Conservation (phyloP, 345 rosid genomes). For the Leavenworthia alabamica region DNA sequence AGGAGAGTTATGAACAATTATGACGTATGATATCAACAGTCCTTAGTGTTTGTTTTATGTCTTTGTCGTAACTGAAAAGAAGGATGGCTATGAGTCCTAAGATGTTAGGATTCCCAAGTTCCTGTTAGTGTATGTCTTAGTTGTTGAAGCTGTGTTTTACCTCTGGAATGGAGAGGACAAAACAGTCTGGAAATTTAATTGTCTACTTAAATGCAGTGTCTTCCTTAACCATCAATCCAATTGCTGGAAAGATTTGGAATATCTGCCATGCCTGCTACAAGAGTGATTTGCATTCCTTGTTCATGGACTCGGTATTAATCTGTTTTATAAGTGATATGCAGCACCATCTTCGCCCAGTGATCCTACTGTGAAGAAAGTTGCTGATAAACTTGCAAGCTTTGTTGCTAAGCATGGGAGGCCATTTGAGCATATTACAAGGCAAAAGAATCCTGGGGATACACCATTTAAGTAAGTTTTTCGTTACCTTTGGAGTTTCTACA, state of each 20-base stretch:
- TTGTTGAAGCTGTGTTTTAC: neutral
- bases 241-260: constrained; percentile 94
- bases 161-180: constrained; percentile 40
- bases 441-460: constrained; percentile 94
- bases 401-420: constrained; percentile 98
- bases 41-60: neutral
- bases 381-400: constrained; percentile 93
- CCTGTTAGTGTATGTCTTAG: neutral
- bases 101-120: neutral
- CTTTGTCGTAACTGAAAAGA: neutral
- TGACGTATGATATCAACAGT: neutral
- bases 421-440: constrained; percentile 82
- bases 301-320: constrained; percentile 98
- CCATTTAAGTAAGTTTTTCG: constrained; percentile 65
- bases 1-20: neutral
- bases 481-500: neutral
- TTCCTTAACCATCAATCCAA: constrained; percentile 75
- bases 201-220: constrained; percentile 93
- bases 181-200: constrained; percentile 70
- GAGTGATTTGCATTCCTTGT: constrained; percentile 97
- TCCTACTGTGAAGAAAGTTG: constrained; percentile 92
- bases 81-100: neutral
- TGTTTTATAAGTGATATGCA: constrained; percentile 99
- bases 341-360: constrained; percentile 84
- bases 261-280: constrained; percentile 86